A percentile compares a stretch with the other conserved stretches of the same genome.
phyloP scores from a whole-genome alignment of 768 basidiomycete genomes.

The Russula sp. region DNA sequence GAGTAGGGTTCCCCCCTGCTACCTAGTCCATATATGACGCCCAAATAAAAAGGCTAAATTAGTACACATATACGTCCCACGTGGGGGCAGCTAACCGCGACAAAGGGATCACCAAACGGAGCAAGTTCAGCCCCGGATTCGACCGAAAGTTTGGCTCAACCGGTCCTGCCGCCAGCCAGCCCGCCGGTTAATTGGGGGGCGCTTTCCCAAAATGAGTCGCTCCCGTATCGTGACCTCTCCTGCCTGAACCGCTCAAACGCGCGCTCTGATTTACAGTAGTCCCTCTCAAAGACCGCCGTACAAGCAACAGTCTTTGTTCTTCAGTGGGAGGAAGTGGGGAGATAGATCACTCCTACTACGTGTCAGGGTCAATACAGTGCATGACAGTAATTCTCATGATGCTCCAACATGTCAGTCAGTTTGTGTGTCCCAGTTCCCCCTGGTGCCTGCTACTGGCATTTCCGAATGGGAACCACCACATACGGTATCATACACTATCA shows the following conservation, averaged over 20 bases:
- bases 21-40: not conserved
- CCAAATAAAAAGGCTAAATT: constrained; percentile 23
- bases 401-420: too few species aligned
- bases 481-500: not conserved
- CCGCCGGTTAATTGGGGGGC: not conserved
- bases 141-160: not conserved
- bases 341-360: too few species aligned
- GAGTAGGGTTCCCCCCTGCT: not conserved
- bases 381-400: too few species aligned
- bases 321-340: too few species aligned
- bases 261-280: not conserved
- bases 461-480: not conserved
- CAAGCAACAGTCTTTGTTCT: too few species aligned
- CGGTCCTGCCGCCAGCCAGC: not conserved
- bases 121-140: not conserved
- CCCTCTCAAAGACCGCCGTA: not conserved
- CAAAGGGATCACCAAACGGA: constrained; percentile 24
- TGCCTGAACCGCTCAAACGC: too few species aligned
- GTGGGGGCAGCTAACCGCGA: constrained; percentile 4
- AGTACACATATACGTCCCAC: constrained; percentile 1
- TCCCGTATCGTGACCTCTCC: not conserved
- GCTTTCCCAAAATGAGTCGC: too few species aligned
- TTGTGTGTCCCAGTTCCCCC: not conserved
- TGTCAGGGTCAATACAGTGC: too few species aligned
- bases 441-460: not conserved